Evolutionary conservation across 2,329 filamentous ascomycete species (phyloP).

Genomic region (Aspergillus novoparasiticus): DNA sequence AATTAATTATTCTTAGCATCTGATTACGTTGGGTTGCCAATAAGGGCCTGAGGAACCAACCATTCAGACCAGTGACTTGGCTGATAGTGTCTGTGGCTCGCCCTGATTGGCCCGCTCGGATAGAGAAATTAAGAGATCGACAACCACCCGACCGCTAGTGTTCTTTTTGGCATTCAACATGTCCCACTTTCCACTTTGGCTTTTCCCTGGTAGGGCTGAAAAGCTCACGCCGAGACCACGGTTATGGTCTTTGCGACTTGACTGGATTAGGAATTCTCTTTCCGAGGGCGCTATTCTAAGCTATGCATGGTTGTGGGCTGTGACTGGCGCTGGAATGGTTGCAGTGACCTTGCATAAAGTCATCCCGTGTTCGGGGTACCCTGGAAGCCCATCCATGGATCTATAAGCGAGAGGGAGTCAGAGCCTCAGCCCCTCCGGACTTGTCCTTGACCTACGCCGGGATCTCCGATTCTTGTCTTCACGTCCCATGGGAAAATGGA

Average conservation of each 20-base stretch:
- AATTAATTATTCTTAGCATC: background rate
- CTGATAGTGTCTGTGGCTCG: background rate
- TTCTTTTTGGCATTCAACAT: background rate
- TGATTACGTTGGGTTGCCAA: background rate
- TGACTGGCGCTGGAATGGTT: background rate
- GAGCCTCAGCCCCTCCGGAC: background rate
- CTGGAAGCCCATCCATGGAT: background rate
- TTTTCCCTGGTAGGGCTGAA: conserved; percentile 21
- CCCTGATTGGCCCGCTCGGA: background rate
- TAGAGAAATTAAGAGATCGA: background rate
- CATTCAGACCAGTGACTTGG: background rate
- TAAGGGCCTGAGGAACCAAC: background rate
- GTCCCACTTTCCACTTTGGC: background rate
- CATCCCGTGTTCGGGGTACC: background rate
- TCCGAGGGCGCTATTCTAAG: background rate
- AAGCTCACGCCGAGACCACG: conserved; percentile 3
- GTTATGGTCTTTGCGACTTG: background rate
- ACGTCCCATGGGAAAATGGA: background rate
- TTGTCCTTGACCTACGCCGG: background rate
- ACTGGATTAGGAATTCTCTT: background rate
- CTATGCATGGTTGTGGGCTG: background rate
- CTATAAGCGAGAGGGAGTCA: background rate
- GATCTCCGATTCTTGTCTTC: background rate
- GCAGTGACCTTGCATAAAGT: background rate
- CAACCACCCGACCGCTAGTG: background rate